These are phyloP conservation scores for Loxodes magnus DNA, from an alignment of 73 alveolate genomes.

Conservation along the genomic window DNA sequence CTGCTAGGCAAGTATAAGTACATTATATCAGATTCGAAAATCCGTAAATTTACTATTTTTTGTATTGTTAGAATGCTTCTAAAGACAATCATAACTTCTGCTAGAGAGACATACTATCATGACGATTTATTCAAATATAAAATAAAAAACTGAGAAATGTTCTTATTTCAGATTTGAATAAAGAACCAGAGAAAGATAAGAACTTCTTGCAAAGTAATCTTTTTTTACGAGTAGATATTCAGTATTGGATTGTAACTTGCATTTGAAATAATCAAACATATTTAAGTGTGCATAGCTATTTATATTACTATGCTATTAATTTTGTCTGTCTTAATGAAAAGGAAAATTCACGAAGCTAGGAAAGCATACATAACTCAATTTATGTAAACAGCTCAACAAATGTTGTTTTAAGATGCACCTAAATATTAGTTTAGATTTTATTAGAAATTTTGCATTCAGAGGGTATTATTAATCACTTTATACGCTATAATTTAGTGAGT, in stretches of 20 bases:
- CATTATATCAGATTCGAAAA: not conserved
- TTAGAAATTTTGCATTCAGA: constrained; percentile 25
- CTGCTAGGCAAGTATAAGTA: constrained; percentile 3
- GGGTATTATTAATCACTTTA: constrained; percentile 15
- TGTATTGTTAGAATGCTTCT: constrained; percentile 2
- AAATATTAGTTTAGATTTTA: constrained; percentile 58
- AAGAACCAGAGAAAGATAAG: no score
- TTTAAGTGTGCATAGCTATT: no score
- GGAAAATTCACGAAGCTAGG: no score
- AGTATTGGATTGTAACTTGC: not conserved
- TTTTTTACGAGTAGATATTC: not conserved
- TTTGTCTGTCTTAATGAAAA: no score
- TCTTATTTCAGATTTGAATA: no score
- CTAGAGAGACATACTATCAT: not conserved
- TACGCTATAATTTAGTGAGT: constrained; percentile 16
- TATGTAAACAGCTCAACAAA: no score
- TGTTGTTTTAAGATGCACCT: constrained; percentile 38
- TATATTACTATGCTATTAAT: no score
- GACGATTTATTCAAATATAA: constrained; percentile 4
- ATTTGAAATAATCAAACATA: not conserved
- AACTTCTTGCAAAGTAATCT: not conserved
- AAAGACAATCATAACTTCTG: constrained; percentile 2
- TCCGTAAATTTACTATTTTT: constrained; percentile 22
- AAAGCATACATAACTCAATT: no score
- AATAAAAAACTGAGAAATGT: not conserved